These are phyloP conservation scores for Zygotorulaspora danielsina DNA, from an alignment of 805 yeast species.

Conservation along the genomic window DNA sequence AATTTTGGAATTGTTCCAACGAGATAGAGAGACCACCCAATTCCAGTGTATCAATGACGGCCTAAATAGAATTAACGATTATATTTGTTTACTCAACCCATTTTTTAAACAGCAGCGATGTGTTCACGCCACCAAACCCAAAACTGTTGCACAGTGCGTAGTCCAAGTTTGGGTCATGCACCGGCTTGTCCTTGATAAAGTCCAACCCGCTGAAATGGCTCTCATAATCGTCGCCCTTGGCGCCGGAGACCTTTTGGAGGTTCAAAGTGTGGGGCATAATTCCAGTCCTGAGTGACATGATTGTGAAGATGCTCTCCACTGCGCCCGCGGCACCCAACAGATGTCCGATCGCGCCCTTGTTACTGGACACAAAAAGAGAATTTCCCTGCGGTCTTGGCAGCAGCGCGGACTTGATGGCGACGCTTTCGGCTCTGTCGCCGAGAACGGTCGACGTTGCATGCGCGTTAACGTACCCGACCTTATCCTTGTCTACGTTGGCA, in stretches of 20 bases:
- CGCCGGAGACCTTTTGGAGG: slow-evolving; percentile 50
- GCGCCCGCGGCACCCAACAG: slow-evolving; percentile 95
- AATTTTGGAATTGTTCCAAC: slow-evolving; percentile 59
- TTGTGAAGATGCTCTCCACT: slow-evolving; percentile 79
- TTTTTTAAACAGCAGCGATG: slow-evolving; percentile 57
- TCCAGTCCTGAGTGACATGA: slow-evolving; percentile 55
- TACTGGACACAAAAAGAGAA: slow-evolving; percentile 60
- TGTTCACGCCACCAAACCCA: slow-evolving; percentile 97
- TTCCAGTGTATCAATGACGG: not conserved
- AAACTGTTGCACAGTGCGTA: slow-evolving; percentile 83
- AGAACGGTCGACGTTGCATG: slow-evolving; percentile 92
- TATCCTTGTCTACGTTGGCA: slow-evolving; percentile 44
- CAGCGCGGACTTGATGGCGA: slow-evolving; percentile 50
- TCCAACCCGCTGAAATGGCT: slow-evolving; percentile 44
- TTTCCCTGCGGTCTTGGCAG: slow-evolving; percentile 14
- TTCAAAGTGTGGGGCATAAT: slow-evolving; percentile 79
- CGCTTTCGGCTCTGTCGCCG: slow-evolving; percentile 86
- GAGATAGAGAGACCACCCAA: slow-evolving; percentile 2
- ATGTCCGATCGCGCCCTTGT: slow-evolving; percentile 93
- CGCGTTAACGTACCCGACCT: slow-evolving; percentile 81
- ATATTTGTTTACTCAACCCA: slow-evolving; percentile 12
- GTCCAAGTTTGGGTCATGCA: slow-evolving; percentile 38
- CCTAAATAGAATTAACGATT: not conserved
- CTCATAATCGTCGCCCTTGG: slow-evolving; percentile 41
- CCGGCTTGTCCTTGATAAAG: slow-evolving; percentile 51